phyloP scores from a whole-genome alignment of 306 rosid species.

The Clitoria ternatea region DNA sequence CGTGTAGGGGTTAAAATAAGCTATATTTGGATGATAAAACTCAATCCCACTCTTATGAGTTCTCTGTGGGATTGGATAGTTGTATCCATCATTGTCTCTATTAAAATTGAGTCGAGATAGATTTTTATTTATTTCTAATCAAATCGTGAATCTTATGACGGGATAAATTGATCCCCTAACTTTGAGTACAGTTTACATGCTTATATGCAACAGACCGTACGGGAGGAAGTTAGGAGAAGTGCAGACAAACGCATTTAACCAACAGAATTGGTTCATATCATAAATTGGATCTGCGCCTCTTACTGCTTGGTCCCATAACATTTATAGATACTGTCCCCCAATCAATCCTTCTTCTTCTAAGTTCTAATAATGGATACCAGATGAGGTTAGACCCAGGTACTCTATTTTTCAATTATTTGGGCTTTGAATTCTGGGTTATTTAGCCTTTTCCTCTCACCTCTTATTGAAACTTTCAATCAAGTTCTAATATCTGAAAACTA shows the following conservation, averaged over 20 bases:
- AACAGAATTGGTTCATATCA: not conserved
- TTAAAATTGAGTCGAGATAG: too few species aligned
- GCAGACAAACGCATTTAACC: slow-evolving; percentile 19
- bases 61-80: too few species aligned
- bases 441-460: not conserved
- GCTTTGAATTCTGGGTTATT: not conserved
- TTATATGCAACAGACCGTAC: too few species aligned
- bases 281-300: not conserved
- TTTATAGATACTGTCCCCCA: slow-evolving; percentile 1
- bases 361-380: not conserved
- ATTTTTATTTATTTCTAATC: too few species aligned
- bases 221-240: not conserved
- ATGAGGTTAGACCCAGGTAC: not conserved
- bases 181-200: too few species aligned
- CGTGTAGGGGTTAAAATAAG: too few species aligned
- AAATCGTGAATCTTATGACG: too few species aligned
- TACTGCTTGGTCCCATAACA: slow-evolving; percentile 29
- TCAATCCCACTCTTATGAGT: too few species aligned
- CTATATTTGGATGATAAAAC: too few species aligned
- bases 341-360: not conserved
- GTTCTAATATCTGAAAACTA: not conserved
- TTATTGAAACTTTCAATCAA: not conserved
- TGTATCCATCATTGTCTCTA: too few species aligned
- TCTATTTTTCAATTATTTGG: not conserved
- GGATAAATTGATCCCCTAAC: too few species aligned